Evolutionary conservation across 2,329 filamentous ascomycete species (phyloP).

Genomic region (Talaromyces verruculosus): DNA sequence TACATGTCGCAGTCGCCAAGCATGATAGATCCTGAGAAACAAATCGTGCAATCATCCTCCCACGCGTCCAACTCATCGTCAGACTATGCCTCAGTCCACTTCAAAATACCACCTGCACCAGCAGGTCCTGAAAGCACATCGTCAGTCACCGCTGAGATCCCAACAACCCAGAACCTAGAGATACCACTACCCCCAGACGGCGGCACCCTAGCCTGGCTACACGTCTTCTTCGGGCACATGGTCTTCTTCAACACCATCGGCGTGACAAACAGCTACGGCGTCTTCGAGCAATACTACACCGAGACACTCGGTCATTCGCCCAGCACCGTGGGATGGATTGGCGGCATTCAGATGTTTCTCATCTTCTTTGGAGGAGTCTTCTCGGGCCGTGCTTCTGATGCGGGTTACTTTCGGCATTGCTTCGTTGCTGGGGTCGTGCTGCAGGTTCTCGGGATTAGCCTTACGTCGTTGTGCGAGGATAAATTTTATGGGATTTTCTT

Average conservation of each 20-base stretch:
- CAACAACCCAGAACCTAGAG: not conserved
- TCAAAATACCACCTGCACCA: not conserved
- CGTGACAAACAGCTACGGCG: slow-evolving; percentile 39
- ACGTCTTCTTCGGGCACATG: slow-evolving; percentile 34
- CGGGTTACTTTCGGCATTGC: slow-evolving; percentile 41
- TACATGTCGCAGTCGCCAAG: not conserved
- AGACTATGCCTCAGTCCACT: not conserved
- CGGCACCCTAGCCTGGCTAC: slow-evolving; percentile 33
- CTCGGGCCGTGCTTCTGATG: slow-evolving; percentile 44
- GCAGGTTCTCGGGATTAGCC: slow-evolving; percentile 46
- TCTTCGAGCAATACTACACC: slow-evolving; percentile 49
- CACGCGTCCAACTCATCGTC: not conserved
- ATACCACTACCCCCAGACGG: slow-evolving; percentile 31
- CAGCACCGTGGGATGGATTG: slow-evolving; percentile 49
- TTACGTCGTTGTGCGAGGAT: slow-evolving; percentile 43
- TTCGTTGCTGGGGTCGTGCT: slow-evolving; percentile 34
- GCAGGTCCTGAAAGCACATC: not conserved
- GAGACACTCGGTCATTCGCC: slow-evolving; percentile 32
- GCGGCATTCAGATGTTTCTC: slow-evolving; percentile 45
- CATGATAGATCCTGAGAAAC: not conserved
- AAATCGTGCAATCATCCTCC: not conserved
- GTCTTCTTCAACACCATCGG: slow-evolving; percentile 32
- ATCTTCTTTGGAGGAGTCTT: slow-evolving; percentile 47
- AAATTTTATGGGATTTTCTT: slow-evolving; percentile 53
- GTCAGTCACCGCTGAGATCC: not conserved